Base-by-base conservation (phyloP, 78 protist species). In the Speleostelium caveatum region DNA sequence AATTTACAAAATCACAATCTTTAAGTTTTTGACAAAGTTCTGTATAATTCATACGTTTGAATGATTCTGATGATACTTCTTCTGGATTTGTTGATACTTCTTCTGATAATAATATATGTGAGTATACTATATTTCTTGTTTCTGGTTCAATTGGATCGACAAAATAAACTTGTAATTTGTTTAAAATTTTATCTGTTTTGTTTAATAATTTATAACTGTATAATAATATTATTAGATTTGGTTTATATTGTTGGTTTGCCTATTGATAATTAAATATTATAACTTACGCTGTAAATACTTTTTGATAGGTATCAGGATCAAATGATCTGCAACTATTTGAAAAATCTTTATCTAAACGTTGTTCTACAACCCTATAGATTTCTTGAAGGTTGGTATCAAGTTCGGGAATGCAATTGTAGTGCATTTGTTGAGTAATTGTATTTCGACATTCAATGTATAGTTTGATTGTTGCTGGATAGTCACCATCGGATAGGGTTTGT, bases 141-240 rank as follows among this genome's bases (percentile, higher is more conserved):
- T 83, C 91, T 22, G 91, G 91, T 60, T 71, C 91, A 42, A 83
- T 83, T 14, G 91, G 91, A 35, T 83, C 74, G 42, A 83, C 91
- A 69, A 83, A 83, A 71, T 83, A 69, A 4, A n/a, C 33, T 71
- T 83, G 71, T 22, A 83, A 66, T 60, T 69, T 83, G 26, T 83
- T 79, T 2, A 69, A 41, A 12, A 83, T 69, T 38, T 33, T 61
- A 33, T 67, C 42, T 42, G 80, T 73, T 38, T 79, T 55, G 10
- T 63, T 63, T 28, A 83, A 42, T 42, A 83, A n/a, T 45, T 83
- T 83, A 33, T 83, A 83, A 42, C 75, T 68, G 33, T 38, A 67
- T 41, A 41, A n/a, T 38, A 35, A 22, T 39, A 39, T 17, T 41
- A 67, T 30, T 17, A 35, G 2, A 62, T 33, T 60, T 55, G 3